Base-by-base conservation (phyloP, 2,329 filamentous ascomycete genomes). In the Leptoxyphium fumago region DNA sequence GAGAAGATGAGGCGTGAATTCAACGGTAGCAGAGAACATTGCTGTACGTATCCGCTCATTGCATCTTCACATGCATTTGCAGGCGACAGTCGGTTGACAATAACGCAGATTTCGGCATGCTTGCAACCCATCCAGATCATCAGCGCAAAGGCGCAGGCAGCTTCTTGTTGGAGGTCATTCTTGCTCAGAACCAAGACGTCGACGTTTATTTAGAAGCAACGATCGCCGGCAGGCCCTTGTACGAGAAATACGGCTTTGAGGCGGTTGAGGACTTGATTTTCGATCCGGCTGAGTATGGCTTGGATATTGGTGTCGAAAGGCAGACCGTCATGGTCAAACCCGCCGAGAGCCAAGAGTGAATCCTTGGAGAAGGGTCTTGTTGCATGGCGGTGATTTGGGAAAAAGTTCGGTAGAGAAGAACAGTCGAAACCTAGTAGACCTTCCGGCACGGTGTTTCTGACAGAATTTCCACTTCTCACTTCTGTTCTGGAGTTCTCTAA, bases 191-290 rank as follows among this genome's bases (percentile, higher is more conserved):
- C n/a, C 55, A 59, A 10, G 61, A 61, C 0, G 43, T 67, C 29
- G 55, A 59, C 14, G 57, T 55, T 14, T 70, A 70, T 55, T 48
- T 70, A 28, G 65, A 68, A 53, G 60, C 63, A 10, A 65, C 61
- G 1, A 52, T 57, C 39, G 52, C 54, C 11, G 60, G 59, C 30
- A 54, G 50, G 34, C 50, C 50, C 1, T 45, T 61, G 28, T 62
- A 62, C 48, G 53, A 56, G 32, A 55, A 55, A 43, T 57, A 56
- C 43, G 58, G 57, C 13, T 62, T 60, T 43, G 49, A 52, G 30
- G 50, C 48, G 1, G 52, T 57, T 14, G 55, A 55, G 42, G 54
- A 55, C 36, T 36, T 60, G 29, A 42, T 51, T n/a, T 60, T 60
- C 44, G 53, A 60, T 43, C 54, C 57, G 2, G 48, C 51, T 4